Percentiles rank a stretch among this genome's conserved stretches.
phyloP scores from a whole-genome alignment of 805 yeast genomes.

The Saccharomycopsis babjevae region DNA sequence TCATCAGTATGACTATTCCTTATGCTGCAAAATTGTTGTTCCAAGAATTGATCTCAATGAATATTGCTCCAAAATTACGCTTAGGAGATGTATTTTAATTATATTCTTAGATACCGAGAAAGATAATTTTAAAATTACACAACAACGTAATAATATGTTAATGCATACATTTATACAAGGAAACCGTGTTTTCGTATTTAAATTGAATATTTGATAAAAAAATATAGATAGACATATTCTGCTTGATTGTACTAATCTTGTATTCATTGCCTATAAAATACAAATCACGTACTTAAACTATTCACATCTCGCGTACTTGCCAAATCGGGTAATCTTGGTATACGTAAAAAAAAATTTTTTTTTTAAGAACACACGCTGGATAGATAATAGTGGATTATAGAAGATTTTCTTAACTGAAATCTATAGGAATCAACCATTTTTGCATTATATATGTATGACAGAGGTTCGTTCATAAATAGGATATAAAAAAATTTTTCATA shows the following conservation, averaged over 20 bases:
- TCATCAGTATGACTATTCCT: slow-evolving; percentile 92
- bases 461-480: no score
- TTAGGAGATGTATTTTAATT: slow-evolving; percentile 71
- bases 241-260: no score
- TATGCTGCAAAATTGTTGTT: slow-evolving; percentile 96
- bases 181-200: no score
- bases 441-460: no score
- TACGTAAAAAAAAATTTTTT: not conserved
- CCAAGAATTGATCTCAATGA: slow-evolving; percentile 98
- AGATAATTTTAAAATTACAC: not conserved
- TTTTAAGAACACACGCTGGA: not conserved
- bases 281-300: not conserved
- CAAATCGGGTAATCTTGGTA: not conserved
- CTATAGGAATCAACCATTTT: no score
- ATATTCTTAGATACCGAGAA: not conserved
- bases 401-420: not conserved
- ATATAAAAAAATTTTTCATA: no score
- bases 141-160: not conserved
- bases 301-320: not conserved
- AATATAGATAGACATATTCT: no score
- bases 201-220: no score
- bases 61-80: slow-evolving; percentile 91
- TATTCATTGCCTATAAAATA: not conserved
- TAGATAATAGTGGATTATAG: not conserved
- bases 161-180: no score